Evolutionary conservation across 805 yeast species (phyloP), one percentile per base, ranked within the genome.

Genomic region (Grigorovia yakushimaensis): DNA sequence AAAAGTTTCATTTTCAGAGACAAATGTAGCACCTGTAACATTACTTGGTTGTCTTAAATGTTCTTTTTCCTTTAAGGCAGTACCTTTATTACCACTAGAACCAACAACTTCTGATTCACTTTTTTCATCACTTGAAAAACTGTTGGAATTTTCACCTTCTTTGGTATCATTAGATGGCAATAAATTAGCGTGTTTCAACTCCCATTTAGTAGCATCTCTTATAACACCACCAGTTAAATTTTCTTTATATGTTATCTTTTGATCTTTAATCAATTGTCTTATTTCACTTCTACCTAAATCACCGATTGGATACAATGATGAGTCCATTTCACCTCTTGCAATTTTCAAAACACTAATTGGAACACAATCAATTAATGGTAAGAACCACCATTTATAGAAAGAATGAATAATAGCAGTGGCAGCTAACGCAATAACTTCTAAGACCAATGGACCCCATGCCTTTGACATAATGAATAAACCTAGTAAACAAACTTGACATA

Each of bases 381-480:
- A 73, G 63, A 82, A 83, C 51, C 64, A 74, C 64, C 73, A 63
- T 59, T 78, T 79, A 58, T 78, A 69, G 61, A 72, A 81, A 27
- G 84, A 50, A 59, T 84, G 91, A 27, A 75, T 68, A 19, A 66
- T 61, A 24, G 77, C 81, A 13, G 91, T 82, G 41, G 68, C 76
- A n/a, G 61, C 77, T 15, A 82, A 54, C 51, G 74, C 64, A n/a
- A 79, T 72, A 47, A 71, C 82, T 64, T 84, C 89, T 47, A 85
- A 68, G 2, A 72, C 93, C 53, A 84, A 78, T 55, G 82, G 78
- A 20, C 84, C 87, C 91, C 91, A 85, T 53, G 82, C 73, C 69
- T 85, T 82, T 41, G 79, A 76, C 79, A 83, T 79, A 38, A 84
- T 83, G 59, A 84, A 84, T 60, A 85, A 69, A 38, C 84, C 91